A percentile compares a stretch with the other conserved stretches of the same genome.
phyloP scores from a whole-genome alignment of 2,329 filamentous ascomycete species.

The Verticillium klebahnii region DNA sequence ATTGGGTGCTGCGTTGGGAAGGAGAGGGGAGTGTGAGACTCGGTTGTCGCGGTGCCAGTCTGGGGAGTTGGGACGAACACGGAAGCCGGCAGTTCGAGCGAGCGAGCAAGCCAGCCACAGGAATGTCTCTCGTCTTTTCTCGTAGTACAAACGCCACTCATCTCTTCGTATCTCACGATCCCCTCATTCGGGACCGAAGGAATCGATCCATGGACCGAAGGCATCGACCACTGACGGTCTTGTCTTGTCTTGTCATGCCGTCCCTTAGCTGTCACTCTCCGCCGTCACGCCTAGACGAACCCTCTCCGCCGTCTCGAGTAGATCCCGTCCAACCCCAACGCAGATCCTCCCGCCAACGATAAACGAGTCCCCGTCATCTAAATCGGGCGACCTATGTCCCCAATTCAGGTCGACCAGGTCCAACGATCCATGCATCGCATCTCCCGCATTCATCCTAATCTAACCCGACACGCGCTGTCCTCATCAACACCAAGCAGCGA shows the following conservation, averaged over 20 bases:
- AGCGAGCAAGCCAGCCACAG: background rate
- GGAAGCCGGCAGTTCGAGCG: background rate
- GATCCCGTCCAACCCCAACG: background rate
- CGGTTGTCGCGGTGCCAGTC: background rate
- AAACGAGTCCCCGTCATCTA: background rate
- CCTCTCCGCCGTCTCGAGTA: background rate
- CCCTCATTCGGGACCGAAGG: too few relatives aligned
- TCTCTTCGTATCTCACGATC: too few relatives aligned
- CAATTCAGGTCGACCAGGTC: background rate
- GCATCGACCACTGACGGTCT: background rate
- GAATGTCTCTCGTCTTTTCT: background rate
- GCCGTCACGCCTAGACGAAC: background rate
- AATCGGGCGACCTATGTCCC: background rate
- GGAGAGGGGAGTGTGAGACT: background rate
- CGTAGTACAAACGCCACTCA: too few relatives aligned
- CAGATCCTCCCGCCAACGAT: background rate
- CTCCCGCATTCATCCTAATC: background rate
- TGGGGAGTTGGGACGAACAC: background rate
- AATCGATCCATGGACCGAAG: background rate
- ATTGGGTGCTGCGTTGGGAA: background rate
- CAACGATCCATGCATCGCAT: background rate
- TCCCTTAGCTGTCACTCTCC: background rate
- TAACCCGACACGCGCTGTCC: background rate
- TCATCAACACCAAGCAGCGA: background rate
- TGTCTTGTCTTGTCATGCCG: background rate